These are phyloP conservation scores for Seiridium unicorne DNA, from an alignment of 2,329 filamentous ascomycete species.

Conservation along the genomic window DNA sequence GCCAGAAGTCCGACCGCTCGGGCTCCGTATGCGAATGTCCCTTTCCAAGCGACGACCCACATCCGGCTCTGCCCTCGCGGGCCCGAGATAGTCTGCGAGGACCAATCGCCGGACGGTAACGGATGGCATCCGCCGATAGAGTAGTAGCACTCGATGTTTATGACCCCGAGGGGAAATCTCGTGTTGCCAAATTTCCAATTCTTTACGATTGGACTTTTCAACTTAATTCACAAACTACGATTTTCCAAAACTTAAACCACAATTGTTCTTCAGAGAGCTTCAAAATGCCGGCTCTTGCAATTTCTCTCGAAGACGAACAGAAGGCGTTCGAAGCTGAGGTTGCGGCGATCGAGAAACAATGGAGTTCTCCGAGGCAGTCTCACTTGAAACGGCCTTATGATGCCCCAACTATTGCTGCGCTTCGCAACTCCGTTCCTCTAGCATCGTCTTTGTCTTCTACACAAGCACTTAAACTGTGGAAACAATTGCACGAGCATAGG, in stretches of 20 bases:
- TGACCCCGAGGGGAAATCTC: not conserved
- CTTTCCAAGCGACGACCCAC: not conserved
- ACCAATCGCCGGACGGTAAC: not conserved
- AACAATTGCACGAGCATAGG: conserved; percentile 29
- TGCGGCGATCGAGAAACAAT: conserved; percentile 31
- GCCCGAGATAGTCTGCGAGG: not conserved
- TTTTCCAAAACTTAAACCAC: not conserved
- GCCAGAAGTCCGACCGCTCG: not conserved
- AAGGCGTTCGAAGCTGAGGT: conserved; percentile 29
- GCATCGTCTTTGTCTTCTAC: conserved; percentile 24
- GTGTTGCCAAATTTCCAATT: not conserved
- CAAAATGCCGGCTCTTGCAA: conserved; percentile 15
- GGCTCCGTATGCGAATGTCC: not conserved
- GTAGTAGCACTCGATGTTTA: not conserved
- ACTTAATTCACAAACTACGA: not conserved
- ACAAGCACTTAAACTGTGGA: conserved; percentile 36
- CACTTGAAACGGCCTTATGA: conserved; percentile 31
- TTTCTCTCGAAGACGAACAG: conserved; percentile 24
- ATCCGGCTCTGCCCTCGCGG: not conserved
- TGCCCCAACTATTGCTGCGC: conserved; percentile 30
- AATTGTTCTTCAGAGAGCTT: not conserved
- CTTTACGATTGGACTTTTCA: not conserved
- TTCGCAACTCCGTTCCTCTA: conserved; percentile 26
- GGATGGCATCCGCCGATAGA: not conserved
- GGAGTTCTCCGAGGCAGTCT: conserved; percentile 24